Evolutionary conservation across 2,329 filamentous ascomycete species (phyloP), one percentile per base, ranked within the genome.

Genomic region (Colletotrichum limetticola): DNA sequence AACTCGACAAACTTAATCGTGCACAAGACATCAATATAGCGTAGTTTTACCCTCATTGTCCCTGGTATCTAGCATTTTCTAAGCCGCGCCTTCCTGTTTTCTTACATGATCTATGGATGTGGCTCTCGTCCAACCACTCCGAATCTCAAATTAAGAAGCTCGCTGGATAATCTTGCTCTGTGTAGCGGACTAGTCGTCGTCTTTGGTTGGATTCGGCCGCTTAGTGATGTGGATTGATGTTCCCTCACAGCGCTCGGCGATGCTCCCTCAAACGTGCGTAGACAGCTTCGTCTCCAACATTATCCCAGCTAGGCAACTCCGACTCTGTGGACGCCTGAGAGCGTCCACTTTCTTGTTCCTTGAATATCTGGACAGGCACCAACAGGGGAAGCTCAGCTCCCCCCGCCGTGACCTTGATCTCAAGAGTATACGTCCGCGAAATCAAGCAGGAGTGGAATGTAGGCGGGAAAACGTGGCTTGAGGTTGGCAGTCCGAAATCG

Each of bases 371-470:
- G 55, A 90, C 75, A 5, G 88, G 88, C 49, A 90, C 76, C 24
- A 78, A 76, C 24, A 90, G 78, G 26, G 81, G 83, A 26, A 89
- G 74, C 76, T 81, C 85, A 61, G 82, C 78, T 2, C 85, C 80
- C 8, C 83, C 85, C 1, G 82, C 80, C 6, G 79, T 82, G 7
- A 91, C 76, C 12, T 80, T 78, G 42, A 87, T 75, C 75, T 85
- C 84, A n/a, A 90, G 78, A 8, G 85, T 83, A 78, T 91, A 91
- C 7, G 85, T 85, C 32, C 89, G 86, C 7, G 87, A 88, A 35
- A 85, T 81, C 77, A 91, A 85, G 80, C 89, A 91, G 6, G 86
- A 88, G 81, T 90, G 87, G 77, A 91, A 91, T 2, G 87, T 88
- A 0, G 89, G 89, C 16, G 90, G 74, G 75, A 90, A 88, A 7